phyloP scores from a whole-genome alignment of 108 stramenopile genomes.

The Conticribra weissflogii region DNA sequence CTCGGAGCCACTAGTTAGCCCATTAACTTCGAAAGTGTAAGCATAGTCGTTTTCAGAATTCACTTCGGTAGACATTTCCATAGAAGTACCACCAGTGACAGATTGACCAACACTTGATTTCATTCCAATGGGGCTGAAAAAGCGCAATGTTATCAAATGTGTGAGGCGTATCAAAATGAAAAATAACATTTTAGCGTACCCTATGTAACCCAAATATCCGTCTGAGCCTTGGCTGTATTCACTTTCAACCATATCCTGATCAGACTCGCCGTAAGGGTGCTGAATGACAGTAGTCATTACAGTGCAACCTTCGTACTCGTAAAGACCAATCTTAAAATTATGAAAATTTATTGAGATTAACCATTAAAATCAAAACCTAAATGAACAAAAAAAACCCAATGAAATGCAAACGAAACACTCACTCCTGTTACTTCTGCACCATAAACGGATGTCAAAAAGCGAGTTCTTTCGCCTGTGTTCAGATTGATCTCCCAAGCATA shows the following conservation, averaged over 20 bases:
- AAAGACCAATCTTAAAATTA: conserved; percentile 2
- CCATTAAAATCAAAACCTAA: too few relatives aligned
- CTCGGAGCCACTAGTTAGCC: too few relatives aligned
- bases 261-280: conserved; percentile 9
- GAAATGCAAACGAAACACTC: not conserved
- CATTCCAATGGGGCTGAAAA: too few relatives aligned
- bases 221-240: conserved; percentile 2
- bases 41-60: too few relatives aligned
- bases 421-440: conserved; percentile 22
- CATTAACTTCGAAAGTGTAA: too few relatives aligned
- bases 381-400: not conserved
- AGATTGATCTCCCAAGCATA: conserved; percentile 18
- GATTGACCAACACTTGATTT: too few relatives aligned
- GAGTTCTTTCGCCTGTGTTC: conserved; percentile 16
- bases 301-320: conserved; percentile 18
- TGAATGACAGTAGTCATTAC: conserved; percentile 11
- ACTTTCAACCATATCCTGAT: conserved; percentile 4
- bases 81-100: too few relatives aligned
- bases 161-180: too few relatives aligned
- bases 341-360: too few relatives aligned
- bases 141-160: too few relatives aligned
- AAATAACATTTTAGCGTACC: not conserved
- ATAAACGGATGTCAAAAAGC: conserved; percentile 20
- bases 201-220: conserved; percentile 10
- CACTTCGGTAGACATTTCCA: too few relatives aligned